Evolutionary conservation across 1,284 basidiomycete genomes (phyloP), one percentile per base, ranked within the genome.

Genomic region (Tranzscheliella williamsii): DNA sequence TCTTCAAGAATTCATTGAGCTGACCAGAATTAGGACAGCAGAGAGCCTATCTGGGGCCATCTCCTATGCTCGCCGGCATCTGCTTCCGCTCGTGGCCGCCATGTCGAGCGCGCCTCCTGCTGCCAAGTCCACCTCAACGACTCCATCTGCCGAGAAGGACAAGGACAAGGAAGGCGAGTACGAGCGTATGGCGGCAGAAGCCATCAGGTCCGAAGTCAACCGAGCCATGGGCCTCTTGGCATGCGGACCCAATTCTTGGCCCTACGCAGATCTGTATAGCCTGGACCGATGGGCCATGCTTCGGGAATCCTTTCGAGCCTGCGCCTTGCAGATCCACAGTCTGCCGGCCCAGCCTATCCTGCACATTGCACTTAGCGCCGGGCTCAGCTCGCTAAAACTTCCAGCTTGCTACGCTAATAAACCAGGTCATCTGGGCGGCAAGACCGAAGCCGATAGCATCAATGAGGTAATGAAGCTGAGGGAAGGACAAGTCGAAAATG

Each of bases 1-100:
- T 17, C 81, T 96, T 35, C 95, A 99, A 79, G 92, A 97, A 79
- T 97, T 89, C 76, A 91, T 98, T 69, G 95, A 98, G 79, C 83
- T 97, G 84, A 50, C 52, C 0, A 38, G 70, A 7, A 42, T 32
- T 0, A 24, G 73, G 1, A 46, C 50, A 1, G 16, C 40, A 2
- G 43, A 55, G 17, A 47, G 46, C 7, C 34, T 62, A n/a, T 86
- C 86, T 72, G 87, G 89, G 38, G 95, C 95, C 2, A 92, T 97
- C 57, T 81, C 83, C 1, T 96, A 98, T 78, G 83, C 85, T 16
- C 84, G 85, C 72, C 91, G 89, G 76, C 83, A 97, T 72, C 83
- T 99, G 3, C 79, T 87, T 4, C 69, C 78, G 0, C 75, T 85
- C n/a, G 91, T 90, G 87, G 86, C 87, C 40, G 26, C 51, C 7